Conservation (phyloP, 352 stramenopile species). For the Phytophthora quininea region DNA sequence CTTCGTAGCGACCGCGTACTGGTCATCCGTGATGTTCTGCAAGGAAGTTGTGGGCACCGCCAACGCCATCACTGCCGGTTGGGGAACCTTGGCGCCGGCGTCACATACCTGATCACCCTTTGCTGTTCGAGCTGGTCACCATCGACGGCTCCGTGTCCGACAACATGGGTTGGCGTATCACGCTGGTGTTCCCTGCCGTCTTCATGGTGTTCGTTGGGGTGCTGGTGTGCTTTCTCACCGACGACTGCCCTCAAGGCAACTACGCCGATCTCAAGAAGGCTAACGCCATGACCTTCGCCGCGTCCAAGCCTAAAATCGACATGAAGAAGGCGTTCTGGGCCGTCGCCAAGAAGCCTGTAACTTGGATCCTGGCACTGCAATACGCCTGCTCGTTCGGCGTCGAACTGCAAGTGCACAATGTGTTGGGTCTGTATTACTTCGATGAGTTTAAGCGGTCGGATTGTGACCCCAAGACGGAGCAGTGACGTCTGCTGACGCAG, state of each 20-base stretch:
- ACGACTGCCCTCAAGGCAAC: constrained; percentile 94
- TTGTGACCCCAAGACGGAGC: constrained; percentile 25
- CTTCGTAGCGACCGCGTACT: constrained; percentile 94
- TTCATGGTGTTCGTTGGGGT: constrained; percentile 84
- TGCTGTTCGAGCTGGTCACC: constrained; percentile 91
- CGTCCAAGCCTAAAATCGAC: constrained; percentile 6
- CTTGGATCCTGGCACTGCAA: constrained; percentile 89
- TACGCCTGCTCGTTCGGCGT: constrained; percentile 93
- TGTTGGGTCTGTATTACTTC: constrained; percentile 86
- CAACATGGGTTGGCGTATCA: constrained; percentile 90
- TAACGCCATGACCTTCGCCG: neutral
- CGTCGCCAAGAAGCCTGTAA: constrained; percentile 42
- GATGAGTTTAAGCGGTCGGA: constrained; percentile 68
- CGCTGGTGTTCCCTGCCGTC: constrained; percentile 82
- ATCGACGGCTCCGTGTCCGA: constrained; percentile 43
- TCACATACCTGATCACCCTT: constrained; percentile 89
- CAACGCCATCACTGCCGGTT: constrained; percentile 93
- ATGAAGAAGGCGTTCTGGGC: constrained; percentile 9
- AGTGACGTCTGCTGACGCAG: constrained; percentile 12
- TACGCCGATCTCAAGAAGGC: constrained; percentile 43
- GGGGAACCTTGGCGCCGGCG: constrained; percentile 94
- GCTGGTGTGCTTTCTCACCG: constrained; percentile 75
- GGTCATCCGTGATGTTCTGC: constrained; percentile 93
- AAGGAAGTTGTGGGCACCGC: constrained; percentile 94
- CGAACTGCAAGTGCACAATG: constrained; percentile 93